Conservation (phyloP, 192 early-diverging fungal species). For the Rhizophagus sp. region DNA sequence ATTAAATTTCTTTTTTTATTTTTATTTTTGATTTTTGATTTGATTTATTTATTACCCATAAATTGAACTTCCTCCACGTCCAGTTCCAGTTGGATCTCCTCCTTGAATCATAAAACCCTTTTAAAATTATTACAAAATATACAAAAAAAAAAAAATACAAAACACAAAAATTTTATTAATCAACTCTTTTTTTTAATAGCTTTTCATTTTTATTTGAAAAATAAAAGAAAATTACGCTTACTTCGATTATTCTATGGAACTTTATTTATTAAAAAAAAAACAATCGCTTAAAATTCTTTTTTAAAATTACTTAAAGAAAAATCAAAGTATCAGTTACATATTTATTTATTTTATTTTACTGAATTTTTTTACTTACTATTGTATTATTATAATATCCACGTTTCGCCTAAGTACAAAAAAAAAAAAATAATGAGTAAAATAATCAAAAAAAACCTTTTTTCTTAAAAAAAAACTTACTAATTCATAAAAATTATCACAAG, state of each 20-base stretch:
- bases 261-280: not conserved
- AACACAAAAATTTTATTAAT: not conserved
- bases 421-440: not conserved
- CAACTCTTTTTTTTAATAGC: not conserved
- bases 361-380: slow-evolving; percentile 49
- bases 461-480: slow-evolving; percentile 42
- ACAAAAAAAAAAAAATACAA: not conserved
- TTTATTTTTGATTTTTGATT: too few relatives aligned
- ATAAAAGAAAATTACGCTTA: not conserved
- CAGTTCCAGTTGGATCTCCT: slow-evolving; percentile 95
- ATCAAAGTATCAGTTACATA: not conserved
- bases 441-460: not conserved
- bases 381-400: slow-evolving; percentile 81
- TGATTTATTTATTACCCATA: slow-evolving; percentile 63
- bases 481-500: slow-evolving; percentile 85
- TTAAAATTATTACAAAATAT: not conserved
- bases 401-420: slow-evolving; percentile 55
- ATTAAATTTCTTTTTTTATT: too few relatives aligned
- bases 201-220: too few relatives aligned
- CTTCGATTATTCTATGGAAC: slow-evolving; percentile 14
- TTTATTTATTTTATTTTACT: not conserved
- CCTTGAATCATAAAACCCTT: slow-evolving; percentile 98
- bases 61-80: slow-evolving; percentile 81
- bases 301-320: not conserved
- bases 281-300: not conserved